A percentile compares a stretch with the other conserved stretches of the same genome.
These are phyloP conservation scores for Thraustochytrium striatum DNA, from an alignment of 352 stramenopile species.

Conservation along the genomic window DNA sequence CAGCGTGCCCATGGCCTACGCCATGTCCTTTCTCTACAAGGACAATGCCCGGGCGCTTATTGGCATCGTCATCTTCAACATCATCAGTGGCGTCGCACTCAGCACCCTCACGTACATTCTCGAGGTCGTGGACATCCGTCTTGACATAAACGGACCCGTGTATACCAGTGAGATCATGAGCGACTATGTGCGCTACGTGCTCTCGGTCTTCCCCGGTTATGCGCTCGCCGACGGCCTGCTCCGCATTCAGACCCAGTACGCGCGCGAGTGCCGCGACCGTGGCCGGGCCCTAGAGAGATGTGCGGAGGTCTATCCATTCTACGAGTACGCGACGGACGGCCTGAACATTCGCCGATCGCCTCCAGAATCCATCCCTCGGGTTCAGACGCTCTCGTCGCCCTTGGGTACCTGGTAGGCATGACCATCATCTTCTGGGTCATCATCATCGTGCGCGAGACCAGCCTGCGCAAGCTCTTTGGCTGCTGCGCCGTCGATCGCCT, in stretches of 20 bases:
- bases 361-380: too few species aligned
- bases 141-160: background rate
- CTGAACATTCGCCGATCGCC: too few species aligned
- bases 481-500: background rate
- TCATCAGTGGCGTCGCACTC: constrained; percentile 16
- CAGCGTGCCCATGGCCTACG: constrained; percentile 39
- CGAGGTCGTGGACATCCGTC: constrained; percentile 1
- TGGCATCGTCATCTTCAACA: constrained; percentile 34
- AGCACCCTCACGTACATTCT: constrained; percentile 11
- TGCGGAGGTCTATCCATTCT: constrained; percentile 11
- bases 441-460: background rate
- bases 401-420: background rate
- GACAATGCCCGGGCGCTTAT: constrained; percentile 16
- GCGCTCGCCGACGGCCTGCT: constrained; percentile 56
- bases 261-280: background rate
- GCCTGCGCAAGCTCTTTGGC: background rate
- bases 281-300: background rate
- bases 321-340: too few species aligned
- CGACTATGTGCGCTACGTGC: constrained; percentile 50
- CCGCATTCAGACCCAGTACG: constrained; percentile 1
- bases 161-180: background rate
- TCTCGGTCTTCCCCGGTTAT: constrained; percentile 58
- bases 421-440: constrained; percentile 5
- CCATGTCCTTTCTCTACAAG: constrained; percentile 39
- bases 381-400: background rate